Percentiles rank a stretch among this genome's conserved stretches.
These are phyloP conservation scores for Dactylonectria estremocensis DNA, from an alignment of 2,329 filamentous ascomycete genomes.

Conservation along the genomic window DNA sequence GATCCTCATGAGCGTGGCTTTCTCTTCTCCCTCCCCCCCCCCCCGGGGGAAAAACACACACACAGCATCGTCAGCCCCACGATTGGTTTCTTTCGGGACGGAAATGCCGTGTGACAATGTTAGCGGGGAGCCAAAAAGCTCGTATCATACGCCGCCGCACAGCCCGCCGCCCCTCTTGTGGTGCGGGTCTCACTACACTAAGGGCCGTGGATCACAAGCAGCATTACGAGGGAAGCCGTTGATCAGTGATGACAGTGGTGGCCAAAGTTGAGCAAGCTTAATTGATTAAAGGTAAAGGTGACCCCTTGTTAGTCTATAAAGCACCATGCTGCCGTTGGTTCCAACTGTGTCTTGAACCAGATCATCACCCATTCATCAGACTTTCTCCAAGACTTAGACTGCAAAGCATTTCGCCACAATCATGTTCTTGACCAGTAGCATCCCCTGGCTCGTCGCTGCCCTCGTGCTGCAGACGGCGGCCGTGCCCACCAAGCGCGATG, in stretches of 20 bases:
- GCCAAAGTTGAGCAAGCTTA: no score
- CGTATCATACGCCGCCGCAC: background rate
- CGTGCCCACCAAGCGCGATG: constrained; percentile 42
- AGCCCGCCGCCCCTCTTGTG: background rate
- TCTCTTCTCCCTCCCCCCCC: background rate
- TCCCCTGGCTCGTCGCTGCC: constrained; percentile 11
- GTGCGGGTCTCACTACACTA: constrained; percentile 7
- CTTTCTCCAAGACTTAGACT: background rate
- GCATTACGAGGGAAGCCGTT: no score
- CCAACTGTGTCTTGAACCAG: background rate
- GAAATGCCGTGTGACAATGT: constrained; percentile 4
- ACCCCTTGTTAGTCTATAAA: background rate
- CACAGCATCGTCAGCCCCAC: background rate
- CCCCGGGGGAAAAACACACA: background rate
- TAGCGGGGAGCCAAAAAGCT: background rate
- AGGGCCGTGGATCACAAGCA: background rate
- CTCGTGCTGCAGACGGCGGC: constrained; percentile 29
- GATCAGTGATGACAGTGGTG: no score
- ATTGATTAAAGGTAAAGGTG: background rate
- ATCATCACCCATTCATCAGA: background rate
- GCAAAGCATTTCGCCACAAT: background rate
- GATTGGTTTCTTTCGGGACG: background rate
- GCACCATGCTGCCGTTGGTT: background rate
- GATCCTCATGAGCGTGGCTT: background rate
- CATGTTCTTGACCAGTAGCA: constrained; percentile 14